Evolutionary conservation across 176 grass and related monocot genomes (phyloP).

Genomic region (Tillandsia leiboldiana): DNA sequence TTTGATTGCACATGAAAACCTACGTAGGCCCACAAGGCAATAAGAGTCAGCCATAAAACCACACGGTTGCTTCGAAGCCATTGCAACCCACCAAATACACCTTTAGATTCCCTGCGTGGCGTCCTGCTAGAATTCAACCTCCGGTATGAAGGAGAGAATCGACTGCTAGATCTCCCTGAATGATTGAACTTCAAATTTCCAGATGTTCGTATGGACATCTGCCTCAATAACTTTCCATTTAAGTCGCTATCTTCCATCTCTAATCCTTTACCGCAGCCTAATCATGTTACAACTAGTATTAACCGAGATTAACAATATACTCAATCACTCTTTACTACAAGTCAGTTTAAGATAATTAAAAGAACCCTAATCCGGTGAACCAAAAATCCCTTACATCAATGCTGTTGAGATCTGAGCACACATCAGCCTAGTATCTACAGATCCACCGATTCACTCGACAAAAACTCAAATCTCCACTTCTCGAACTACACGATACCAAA

Average conservation of each 20-base stretch:
- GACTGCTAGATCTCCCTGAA: slow-evolving; percentile 27
- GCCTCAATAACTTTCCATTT: slow-evolving; percentile 23
- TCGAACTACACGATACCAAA: neutral
- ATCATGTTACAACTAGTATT: neutral
- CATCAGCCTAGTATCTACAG: neutral
- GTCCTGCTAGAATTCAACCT: slow-evolving; percentile 13
- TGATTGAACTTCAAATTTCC: slow-evolving; percentile 19
- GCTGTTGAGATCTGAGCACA: neutral
- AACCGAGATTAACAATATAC: neutral
- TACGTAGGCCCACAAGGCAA: slow-evolving; percentile 40
- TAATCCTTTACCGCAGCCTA: neutral
- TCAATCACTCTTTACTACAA: neutral
- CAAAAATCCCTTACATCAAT: neutral
- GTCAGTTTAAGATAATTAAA: slow-evolving; percentile 2
- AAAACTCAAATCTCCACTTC: neutral
- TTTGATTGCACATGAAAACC: slow-evolving; percentile 45
- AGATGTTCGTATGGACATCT: slow-evolving; percentile 9
- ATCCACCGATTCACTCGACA: neutral
- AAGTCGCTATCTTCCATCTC: slow-evolving; percentile 36
- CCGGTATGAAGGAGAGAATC: slow-evolving; percentile 11
- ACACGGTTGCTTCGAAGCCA: slow-evolving; percentile 24
- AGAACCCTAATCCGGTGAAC: neutral
- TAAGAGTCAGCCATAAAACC: slow-evolving; percentile 31
- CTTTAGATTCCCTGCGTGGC: slow-evolving; percentile 25
- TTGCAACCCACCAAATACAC: slow-evolving; percentile 3